phyloP scores from a whole-genome alignment of 2,329 filamentous ascomycete genomes.

The Talaromyces sp. region DNA sequence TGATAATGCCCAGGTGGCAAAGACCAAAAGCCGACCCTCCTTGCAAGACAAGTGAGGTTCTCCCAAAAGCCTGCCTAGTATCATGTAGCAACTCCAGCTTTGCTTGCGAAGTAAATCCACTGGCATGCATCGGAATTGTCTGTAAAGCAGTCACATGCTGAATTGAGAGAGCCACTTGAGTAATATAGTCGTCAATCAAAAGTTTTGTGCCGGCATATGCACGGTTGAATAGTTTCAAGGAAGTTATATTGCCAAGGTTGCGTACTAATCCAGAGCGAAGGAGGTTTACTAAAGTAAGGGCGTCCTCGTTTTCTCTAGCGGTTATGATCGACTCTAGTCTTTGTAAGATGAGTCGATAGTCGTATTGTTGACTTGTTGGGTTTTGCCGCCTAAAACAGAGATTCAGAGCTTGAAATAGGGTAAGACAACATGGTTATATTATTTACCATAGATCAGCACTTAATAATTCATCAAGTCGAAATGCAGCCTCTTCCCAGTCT shows the following conservation, averaged over 20 bases:
- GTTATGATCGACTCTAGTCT: conserved; percentile 65
- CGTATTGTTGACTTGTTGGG: conserved; percentile 73
- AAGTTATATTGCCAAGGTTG: conserved; percentile 86
- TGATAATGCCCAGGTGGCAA: conserved; percentile 85
- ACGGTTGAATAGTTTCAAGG: conserved; percentile 72
- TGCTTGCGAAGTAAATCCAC: conserved; percentile 61
- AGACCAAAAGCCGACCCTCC: conserved; percentile 88
- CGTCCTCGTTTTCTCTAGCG: conserved; percentile 64
- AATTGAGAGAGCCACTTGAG: conserved; percentile 73
- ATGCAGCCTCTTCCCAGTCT: conserved; percentile 80
- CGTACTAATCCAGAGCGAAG: conserved; percentile 70
- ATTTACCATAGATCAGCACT: conserved; percentile 71
- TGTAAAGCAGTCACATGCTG: conserved; percentile 67
- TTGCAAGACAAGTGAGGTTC: conserved; percentile 78
- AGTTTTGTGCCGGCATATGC: conserved; percentile 85
- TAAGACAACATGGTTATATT: background rate
- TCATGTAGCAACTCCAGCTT: conserved; percentile 85
- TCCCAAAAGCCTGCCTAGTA: conserved; percentile 79
- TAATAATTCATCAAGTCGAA: conserved; percentile 74
- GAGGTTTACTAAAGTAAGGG: conserved; percentile 69
- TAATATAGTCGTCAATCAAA: conserved; percentile 85
- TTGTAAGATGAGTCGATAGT: conserved; percentile 76
- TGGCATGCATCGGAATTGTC: conserved; percentile 46
- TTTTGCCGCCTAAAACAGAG: conserved; percentile 64
- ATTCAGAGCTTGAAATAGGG: background rate